Base-by-base conservation (phyloP, 495 filamentous ascomycete species). In the Hyphodiscus hymeniophilus region DNA sequence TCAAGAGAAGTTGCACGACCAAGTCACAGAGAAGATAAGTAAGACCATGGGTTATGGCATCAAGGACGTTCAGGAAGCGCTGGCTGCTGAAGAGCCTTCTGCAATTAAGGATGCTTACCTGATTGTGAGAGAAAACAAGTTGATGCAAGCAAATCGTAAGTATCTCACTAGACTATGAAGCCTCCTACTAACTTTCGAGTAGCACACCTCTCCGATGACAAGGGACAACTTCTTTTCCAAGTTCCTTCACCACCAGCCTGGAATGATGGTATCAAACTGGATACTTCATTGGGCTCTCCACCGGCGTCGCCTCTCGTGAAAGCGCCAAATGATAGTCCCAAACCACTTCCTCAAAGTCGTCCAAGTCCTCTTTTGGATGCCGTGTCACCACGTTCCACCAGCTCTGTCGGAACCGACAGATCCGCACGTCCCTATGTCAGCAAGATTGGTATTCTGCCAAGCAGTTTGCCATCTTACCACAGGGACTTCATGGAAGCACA, bases 41-140 rank as follows among this genome's bases (percentile, higher is more conserved):
- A 89, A 89, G 68, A 95, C 87, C 18, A 96, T 98, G 91, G 92
- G 92, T 45, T 98, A 98, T 63, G 87, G 80, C 18, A 87, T 86
- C 60, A 84, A 89, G 30, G 92, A 98, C 68, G 92, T 98, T 31
- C 84, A 94, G 62, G 91, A 96, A 60, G 91, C 92, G 28, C 70
- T 98, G 43, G 81, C 82, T 51, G 86, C 86, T 45, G 80, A 94
- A 39, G 92, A 98, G 60, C 91, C 92, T 31, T 95, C 87, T 50
- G 89, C 94, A 12, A 95, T 98, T 68, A 98, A 98, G 63, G 92
- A 98, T 72, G 92, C 92, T 12, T 98, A 97, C 65, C 81, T 94
- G 65, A 97, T 98, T 58, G 88, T 97, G 24, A 79, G 90, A 41
- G 92, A 98, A 67, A 97, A 98, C 64, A 89, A 95, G 63, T 77